A percentile compares a stretch with the other conserved stretches of the same genome.
Conservation (phyloP, 1,139 yeast species). For the Taiozyma onychis region DNA sequence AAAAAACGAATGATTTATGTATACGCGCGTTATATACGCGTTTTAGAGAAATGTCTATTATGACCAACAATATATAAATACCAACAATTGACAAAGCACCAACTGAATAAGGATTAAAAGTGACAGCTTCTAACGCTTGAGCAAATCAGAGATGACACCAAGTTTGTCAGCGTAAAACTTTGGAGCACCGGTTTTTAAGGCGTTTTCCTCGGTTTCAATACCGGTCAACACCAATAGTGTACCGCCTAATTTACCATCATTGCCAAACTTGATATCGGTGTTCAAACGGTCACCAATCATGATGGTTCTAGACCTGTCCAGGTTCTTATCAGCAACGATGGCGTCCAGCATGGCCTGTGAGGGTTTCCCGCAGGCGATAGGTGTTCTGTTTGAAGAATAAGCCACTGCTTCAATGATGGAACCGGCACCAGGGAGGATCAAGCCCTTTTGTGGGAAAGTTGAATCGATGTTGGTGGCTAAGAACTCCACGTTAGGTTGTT, state of each 20-base stretch:
- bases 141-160: constrained; percentile 67
- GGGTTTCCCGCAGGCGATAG: constrained; percentile 89
- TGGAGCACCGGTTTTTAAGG: constrained; percentile 47
- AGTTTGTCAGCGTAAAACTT: constrained; percentile 65
- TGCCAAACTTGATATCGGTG: constrained; percentile 92
- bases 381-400: constrained; percentile 68
- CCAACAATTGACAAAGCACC: too few relatives aligned
- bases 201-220: constrained; percentile 68
- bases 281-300: constrained; percentile 96
- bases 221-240: constrained; percentile 89
- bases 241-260: constrained; percentile 68
- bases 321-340: constrained; percentile 57
- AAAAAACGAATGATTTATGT: too few relatives aligned
- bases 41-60: too few relatives aligned
- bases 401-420: constrained; percentile 80
- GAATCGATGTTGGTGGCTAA: constrained; percentile 96
- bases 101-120: too few relatives aligned
- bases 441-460: constrained; percentile 86
- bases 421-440: constrained; percentile 91
- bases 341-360: constrained; percentile 87
- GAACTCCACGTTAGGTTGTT: constrained; percentile 62
- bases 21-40: too few relatives aligned
- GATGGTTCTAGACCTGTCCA: constrained; percentile 60
- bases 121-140: constrained; percentile 3
- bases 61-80: too few relatives aligned